A percentile compares a stretch with the other conserved stretches of the same genome.
phyloP scores from a whole-genome alignment of 805 yeast species.

The Tetrapisispora pingtungensis region DNA sequence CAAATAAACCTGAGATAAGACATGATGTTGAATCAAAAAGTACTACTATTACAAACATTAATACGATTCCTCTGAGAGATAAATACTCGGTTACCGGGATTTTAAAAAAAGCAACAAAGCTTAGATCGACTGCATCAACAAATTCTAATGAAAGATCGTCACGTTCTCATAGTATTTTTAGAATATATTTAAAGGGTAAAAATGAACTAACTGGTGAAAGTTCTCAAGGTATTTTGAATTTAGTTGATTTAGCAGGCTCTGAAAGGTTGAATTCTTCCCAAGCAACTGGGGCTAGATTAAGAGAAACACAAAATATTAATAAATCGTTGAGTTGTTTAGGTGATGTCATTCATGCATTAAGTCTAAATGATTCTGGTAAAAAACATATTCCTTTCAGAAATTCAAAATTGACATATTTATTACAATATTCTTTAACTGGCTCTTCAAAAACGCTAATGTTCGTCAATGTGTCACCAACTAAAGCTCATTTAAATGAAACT shows the following conservation, averaged over 20 bases:
- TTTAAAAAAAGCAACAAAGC: constrained; percentile 44
- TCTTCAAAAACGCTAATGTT: constrained; percentile 87
- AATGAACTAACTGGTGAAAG: constrained; percentile 40
- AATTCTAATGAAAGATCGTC: constrained; percentile 76
- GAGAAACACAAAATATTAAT: constrained; percentile 84
- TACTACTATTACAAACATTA: constrained; percentile 55
- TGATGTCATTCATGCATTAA: constrained; percentile 73
- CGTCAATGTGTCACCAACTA: constrained; percentile 71
- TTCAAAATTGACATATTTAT: constrained; percentile 78
- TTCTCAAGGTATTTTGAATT: constrained; percentile 54
- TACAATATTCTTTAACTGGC: constrained; percentile 78
- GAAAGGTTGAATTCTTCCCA: constrained; percentile 71
- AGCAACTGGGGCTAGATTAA: constrained; percentile 67
- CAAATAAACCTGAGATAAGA: constrained; percentile 51
- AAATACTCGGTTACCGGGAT: constrained; percentile 41
- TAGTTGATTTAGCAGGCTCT: constrained; percentile 91
- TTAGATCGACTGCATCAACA: constrained; percentile 75
- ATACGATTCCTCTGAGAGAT: constrained; percentile 36
- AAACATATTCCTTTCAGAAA: constrained; percentile 87
- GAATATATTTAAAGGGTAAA: constrained; percentile 47
- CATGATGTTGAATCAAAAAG: constrained; percentile 48
- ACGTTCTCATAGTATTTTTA: constrained; percentile 81
- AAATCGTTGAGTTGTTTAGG: constrained; percentile 81
- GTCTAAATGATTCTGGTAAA: constrained; percentile 35
- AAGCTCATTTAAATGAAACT: constrained; percentile 60